Percentiles rank a stretch among this genome's conserved stretches.
Conservation (phyloP, 768 basidiomycete genomes). For the Amanita phalloides region DNA sequence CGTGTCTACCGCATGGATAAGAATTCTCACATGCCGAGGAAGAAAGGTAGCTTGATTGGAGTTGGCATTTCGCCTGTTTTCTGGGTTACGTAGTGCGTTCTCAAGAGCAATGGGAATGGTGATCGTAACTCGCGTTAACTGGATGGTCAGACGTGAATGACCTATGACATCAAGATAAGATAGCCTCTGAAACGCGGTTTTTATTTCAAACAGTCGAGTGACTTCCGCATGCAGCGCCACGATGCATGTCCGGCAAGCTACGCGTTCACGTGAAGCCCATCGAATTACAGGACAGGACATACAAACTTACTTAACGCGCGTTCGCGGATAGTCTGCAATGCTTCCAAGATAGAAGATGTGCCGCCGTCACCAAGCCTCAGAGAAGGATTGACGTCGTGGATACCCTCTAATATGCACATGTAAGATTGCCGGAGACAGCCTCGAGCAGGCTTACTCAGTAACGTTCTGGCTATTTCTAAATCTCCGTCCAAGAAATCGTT, state of each 20-base stretch:
- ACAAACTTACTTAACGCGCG: conserved; percentile 54
- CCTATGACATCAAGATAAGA: conserved; percentile 72
- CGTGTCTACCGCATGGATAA: conserved; percentile 52
- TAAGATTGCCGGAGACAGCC: neutral
- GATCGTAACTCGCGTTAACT: conserved; percentile 60
- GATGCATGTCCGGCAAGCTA: conserved; percentile 71
- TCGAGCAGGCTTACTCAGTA: conserved; percentile 49
- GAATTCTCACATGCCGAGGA: conserved; percentile 44
- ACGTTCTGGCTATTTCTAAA: conserved; percentile 69
- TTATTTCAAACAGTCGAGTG: conserved; percentile 71
- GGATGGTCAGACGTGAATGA: conserved; percentile 65
- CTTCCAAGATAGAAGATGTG: conserved; percentile 63
- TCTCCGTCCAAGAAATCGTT: conserved; percentile 82
- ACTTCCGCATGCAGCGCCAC: conserved; percentile 64
- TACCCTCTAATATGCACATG: conserved; percentile 36
- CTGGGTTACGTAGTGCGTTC: conserved; percentile 46
- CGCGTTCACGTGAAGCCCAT: conserved; percentile 1
- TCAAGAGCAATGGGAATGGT: conserved; percentile 61
- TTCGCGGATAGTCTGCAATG: conserved; percentile 61
- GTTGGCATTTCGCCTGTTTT: conserved; percentile 8
- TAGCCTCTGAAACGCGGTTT: conserved; percentile 62
- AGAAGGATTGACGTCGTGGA: conserved; percentile 73
- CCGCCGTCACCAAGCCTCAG: conserved; percentile 70
- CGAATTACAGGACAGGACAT: neutral
- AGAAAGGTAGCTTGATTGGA: conserved; percentile 22